These are phyloP conservation scores for Piromyces finnis DNA, from an alignment of 192 early-diverging fungal genomes.

Conservation along the genomic window DNA sequence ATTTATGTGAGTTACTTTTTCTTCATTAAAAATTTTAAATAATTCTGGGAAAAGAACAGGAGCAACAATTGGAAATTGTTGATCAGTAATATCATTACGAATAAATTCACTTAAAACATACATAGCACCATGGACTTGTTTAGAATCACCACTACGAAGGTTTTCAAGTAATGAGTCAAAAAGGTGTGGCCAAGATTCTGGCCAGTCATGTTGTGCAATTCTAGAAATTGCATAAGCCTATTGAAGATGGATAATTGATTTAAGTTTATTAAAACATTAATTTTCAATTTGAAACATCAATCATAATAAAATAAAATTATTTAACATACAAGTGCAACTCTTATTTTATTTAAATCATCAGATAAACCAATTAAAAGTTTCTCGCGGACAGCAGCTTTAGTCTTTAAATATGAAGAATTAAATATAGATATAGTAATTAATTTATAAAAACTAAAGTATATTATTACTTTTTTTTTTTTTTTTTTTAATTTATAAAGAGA, in stretches of 20 bases:
- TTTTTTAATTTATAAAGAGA: neutral
- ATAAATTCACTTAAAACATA: conserved; percentile 74
- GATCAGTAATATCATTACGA: conserved; percentile 65
- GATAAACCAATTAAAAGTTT: conserved; percentile 34
- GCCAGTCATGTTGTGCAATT: conserved; percentile 85
- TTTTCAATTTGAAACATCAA: too few species aligned
- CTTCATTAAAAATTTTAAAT: conserved; percentile 44
- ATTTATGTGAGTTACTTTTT: neutral
- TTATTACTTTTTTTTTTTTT: too few species aligned
- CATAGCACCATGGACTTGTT: conserved; percentile 76
- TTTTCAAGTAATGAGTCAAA: conserved; percentile 49
- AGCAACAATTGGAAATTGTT: conserved; percentile 66
- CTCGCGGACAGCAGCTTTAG: conserved; percentile 33
- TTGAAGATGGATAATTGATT: too few species aligned
- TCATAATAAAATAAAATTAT: too few species aligned
- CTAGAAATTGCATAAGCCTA: conserved; percentile 70
- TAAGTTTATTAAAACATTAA: too few species aligned
- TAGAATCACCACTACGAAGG: conserved; percentile 36
- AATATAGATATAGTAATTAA: too few species aligned
- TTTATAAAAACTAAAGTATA: too few species aligned
- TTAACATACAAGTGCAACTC: conserved; percentile 34
- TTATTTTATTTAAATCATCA: conserved; percentile 36
- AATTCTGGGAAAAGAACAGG: conserved; percentile 71
- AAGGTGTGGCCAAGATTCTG: conserved; percentile 81
- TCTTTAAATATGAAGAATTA: conserved; percentile 12